Evolutionary conservation across 495 filamentous ascomycete species (phyloP).

Genomic region (Letharia columbiana): DNA sequence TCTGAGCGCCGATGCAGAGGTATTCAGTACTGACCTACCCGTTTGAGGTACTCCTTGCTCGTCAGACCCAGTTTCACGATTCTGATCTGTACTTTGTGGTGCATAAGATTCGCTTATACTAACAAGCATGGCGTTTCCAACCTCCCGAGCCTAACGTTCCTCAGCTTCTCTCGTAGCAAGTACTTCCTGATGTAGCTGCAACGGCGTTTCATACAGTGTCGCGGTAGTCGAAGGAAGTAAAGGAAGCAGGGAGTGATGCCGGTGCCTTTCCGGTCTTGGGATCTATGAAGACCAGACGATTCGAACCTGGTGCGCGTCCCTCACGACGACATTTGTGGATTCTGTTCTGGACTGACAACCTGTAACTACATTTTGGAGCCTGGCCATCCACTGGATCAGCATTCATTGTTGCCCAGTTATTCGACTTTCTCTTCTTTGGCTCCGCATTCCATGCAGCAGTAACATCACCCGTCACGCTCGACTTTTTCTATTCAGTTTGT

Average conservation of each 20-base stretch:
- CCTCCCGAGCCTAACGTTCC: not conserved
- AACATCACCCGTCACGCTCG: constrained; percentile 4
- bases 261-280: constrained; percentile 29
- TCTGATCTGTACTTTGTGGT: not conserved
- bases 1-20: not conserved
- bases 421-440: constrained; percentile 17
- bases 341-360: constrained; percentile 23
- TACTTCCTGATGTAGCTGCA: constrained; percentile 14
- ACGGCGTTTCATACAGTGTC: constrained; percentile 12
- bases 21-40: not conserved
- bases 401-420: constrained; percentile 22
- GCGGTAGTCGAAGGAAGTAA: constrained; percentile 1
- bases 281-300: constrained; percentile 34
- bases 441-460: constrained; percentile 12
- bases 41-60: not conserved
- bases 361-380: constrained; percentile 8
- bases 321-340: constrained; percentile 37
- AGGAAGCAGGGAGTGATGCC: not conserved
- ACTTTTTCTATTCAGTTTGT: constrained; percentile 2
- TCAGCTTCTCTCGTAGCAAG: constrained; percentile 1
- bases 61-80: not conserved
- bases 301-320: constrained; percentile 40
- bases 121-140: not conserved
- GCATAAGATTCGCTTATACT: not conserved
- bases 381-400: constrained; percentile 1